These are phyloP conservation scores for Solanum paucissectum DNA, from an alignment of 257 asterid species.

Conservation along the genomic window DNA sequence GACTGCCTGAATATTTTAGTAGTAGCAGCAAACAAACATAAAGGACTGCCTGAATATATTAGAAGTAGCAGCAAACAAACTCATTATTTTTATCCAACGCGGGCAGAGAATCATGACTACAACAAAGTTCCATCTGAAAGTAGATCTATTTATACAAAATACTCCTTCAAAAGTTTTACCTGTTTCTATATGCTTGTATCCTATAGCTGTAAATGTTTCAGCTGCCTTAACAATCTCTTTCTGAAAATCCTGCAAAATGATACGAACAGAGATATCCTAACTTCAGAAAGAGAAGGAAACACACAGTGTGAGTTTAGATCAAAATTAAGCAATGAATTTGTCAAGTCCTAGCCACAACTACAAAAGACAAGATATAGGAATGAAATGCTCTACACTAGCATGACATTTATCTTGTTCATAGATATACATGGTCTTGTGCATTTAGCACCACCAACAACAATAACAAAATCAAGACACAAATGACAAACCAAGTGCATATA, in stretches of 20 bases:
- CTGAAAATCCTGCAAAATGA: slow-evolving; percentile 74
- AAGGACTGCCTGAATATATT: too few species aligned
- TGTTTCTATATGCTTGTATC: slow-evolving; percentile 95
- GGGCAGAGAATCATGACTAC: background rate
- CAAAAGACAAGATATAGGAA: background rate
- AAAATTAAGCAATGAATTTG: background rate
- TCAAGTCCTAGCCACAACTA: background rate
- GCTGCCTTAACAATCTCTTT: slow-evolving; percentile 89
- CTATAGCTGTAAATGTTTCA: slow-evolving; percentile 74
- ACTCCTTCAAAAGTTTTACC: slow-evolving; percentile 33
- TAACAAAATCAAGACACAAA: background rate
- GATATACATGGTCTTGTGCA: background rate
- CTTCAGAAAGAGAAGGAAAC: background rate
- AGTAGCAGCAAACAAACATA: background rate
- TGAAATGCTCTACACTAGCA: background rate
- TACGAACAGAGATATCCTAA: background rate
- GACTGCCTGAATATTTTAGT: background rate
- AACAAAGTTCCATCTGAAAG: background rate
- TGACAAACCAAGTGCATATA: background rate
- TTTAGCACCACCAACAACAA: background rate
- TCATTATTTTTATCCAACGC: background rate
- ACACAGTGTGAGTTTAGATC: background rate
- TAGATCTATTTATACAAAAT: background rate
- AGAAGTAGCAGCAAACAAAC: background rate
- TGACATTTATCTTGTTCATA: background rate